Percentiles rank a stretch among this genome's conserved stretches.
Conservation (phyloP, 192 early-diverging fungal species). For the Chytriomyces confervae region DNA sequence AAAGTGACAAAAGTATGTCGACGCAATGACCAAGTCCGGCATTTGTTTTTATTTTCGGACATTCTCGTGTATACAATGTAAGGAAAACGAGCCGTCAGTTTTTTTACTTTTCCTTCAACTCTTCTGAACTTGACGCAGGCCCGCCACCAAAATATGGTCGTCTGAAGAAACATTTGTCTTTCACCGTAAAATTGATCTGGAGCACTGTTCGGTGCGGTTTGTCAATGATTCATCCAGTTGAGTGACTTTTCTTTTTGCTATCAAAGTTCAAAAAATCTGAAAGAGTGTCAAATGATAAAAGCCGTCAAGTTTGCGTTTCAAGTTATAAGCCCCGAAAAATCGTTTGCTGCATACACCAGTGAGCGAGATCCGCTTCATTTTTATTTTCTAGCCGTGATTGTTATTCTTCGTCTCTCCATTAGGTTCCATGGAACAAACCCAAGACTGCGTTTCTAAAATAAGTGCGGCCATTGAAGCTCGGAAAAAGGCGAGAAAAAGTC, state of each 20-base stretch:
- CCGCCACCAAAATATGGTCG: neutral
- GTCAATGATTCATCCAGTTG: slow-evolving; percentile 33
- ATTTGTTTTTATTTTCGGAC: slow-evolving; percentile 80
- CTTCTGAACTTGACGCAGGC: neutral
- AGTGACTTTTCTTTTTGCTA: slow-evolving; percentile 1
- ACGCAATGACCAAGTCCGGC: slow-evolving; percentile 71
- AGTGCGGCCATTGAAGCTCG: slow-evolving; percentile 56
- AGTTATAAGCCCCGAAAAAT: slow-evolving; percentile 80
- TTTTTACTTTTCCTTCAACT: neutral
- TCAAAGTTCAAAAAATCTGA: slow-evolving; percentile 1
- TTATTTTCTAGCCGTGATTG: too few species aligned
- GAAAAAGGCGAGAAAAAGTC: slow-evolving; percentile 61
- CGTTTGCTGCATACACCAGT: slow-evolving; percentile 73
- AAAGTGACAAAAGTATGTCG: slow-evolving; percentile 72
- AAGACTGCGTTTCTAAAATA: slow-evolving; percentile 70
- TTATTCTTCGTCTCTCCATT: too few species aligned
- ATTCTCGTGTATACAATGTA: slow-evolving; percentile 70
- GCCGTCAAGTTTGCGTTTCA: slow-evolving; percentile 74
- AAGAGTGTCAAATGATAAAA: slow-evolving; percentile 40
- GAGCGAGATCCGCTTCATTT: too few species aligned
- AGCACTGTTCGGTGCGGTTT: slow-evolving; percentile 55
- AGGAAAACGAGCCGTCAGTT: neutral
- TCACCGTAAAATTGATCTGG: slow-evolving; percentile 74
- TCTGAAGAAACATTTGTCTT: slow-evolving; percentile 65
- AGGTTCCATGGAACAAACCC: slow-evolving; percentile 55